phyloP scores from a whole-genome alignment of 192 early-diverging fungal species.

The Ambispora gerdemannii region DNA sequence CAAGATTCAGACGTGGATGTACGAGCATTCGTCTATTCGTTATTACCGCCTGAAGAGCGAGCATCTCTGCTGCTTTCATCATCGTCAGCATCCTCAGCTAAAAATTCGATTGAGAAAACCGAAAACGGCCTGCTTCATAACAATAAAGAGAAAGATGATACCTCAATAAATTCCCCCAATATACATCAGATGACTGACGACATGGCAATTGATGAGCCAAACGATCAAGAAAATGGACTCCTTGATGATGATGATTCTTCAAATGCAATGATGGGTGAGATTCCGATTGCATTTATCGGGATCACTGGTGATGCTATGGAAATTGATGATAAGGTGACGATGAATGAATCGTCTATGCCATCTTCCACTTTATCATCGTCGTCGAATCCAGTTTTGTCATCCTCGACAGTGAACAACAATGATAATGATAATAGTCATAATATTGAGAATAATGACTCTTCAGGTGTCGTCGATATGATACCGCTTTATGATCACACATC shows the following conservation, averaged over 20 bases:
- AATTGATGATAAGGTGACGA: too few species aligned
- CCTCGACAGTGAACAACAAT: too few species aligned
- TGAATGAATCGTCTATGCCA: too few species aligned
- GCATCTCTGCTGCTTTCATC: too few species aligned
- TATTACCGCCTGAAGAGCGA: slow-evolving; percentile 17
- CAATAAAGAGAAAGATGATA: background rate
- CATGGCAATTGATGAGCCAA: background rate
- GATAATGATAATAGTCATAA: too few species aligned
- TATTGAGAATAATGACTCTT: too few species aligned
- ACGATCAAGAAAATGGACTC: slow-evolving; percentile 14
- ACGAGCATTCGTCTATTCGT: slow-evolving; percentile 2
- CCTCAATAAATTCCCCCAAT: background rate
- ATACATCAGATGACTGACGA: background rate
- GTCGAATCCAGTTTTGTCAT: too few species aligned
- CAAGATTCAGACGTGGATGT: slow-evolving; percentile 20
- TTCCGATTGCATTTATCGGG: slow-evolving; percentile 28
- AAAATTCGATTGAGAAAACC: slow-evolving; percentile 1
- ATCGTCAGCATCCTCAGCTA: background rate
- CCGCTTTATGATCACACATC: too few species aligned
- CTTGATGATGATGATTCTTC: background rate
- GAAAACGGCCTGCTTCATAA: slow-evolving; percentile 6
- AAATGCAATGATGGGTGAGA: slow-evolving; percentile 24
- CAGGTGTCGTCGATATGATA: too few species aligned
- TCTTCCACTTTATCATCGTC: too few species aligned
- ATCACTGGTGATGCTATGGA: background rate